A percentile compares a stretch with the other conserved stretches of the same genome.
Conservation (phyloP, 768 basidiomycete species). For the Boletus subparvulus region DNA sequence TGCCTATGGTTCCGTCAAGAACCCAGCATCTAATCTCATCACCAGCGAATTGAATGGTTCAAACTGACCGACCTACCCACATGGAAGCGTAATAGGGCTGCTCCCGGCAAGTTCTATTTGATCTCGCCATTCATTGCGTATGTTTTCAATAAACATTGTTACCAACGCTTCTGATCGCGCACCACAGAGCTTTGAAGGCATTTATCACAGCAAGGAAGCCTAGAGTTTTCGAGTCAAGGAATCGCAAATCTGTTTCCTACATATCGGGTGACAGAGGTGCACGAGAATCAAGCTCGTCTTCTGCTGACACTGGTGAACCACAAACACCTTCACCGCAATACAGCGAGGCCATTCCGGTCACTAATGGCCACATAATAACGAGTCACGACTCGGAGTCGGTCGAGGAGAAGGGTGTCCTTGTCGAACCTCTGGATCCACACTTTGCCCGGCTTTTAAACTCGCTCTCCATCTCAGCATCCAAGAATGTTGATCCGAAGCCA, state of each 20-base stretch:
- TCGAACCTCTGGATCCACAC: conserved; percentile 59
- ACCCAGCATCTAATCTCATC: conserved; percentile 7
- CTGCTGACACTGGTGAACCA: conserved; percentile 57
- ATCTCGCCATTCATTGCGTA: conserved; percentile 93
- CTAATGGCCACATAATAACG: conserved; percentile 14
- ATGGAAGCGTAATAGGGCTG: conserved; percentile 78
- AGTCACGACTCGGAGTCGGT: conserved; percentile 39
- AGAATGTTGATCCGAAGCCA: conserved; percentile 21
- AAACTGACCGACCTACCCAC: conserved; percentile 84
- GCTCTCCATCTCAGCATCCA: conserved; percentile 55
- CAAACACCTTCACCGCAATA: conserved; percentile 65
- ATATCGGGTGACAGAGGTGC: conserved; percentile 34
- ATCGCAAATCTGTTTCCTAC: conserved; percentile 36
- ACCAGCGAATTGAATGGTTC: conserved; percentile 97
- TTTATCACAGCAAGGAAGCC: conserved; percentile 68
- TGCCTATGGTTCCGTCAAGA: conserved; percentile 7
- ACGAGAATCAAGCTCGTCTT: conserved; percentile 69
- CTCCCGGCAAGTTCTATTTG: conserved; percentile 85
- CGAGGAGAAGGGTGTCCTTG: conserved; percentile 26
- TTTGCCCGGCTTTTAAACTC: conserved; percentile 66
- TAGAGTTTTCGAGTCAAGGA: conserved; percentile 35
- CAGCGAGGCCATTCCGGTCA: conserved; percentile 38
- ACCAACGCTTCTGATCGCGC: conserved; percentile 1
- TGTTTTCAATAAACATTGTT: conserved; percentile 22
- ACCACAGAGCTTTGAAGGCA: conserved; percentile 46